phyloP scores from a whole-genome alignment of 176 grass and related monocot species.

The Luzula sylvatica region DNA sequence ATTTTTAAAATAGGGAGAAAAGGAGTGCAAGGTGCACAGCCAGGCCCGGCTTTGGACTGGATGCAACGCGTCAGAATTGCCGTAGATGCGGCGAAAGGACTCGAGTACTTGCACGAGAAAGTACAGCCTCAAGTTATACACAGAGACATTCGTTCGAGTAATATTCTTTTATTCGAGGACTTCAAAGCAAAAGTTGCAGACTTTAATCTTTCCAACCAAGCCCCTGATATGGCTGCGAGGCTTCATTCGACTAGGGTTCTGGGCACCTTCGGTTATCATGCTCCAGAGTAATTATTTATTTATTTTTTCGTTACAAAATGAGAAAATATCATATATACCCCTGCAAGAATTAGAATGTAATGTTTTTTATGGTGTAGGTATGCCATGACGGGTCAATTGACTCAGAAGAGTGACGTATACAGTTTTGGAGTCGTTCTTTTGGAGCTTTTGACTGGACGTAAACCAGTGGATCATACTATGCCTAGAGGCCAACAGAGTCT shows the following conservation, averaged over 20 bases:
- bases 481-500: slow-evolving; percentile 92
- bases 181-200: slow-evolving; percentile 86
- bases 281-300: slow-evolving; percentile 66
- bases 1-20: slow-evolving; percentile 50
- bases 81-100: slow-evolving; percentile 69
- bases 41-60: slow-evolving; percentile 78
- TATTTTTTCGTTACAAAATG: neutral
- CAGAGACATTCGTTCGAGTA: slow-evolving; percentile 84
- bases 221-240: slow-evolving; percentile 85
- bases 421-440: slow-evolving; percentile 96
- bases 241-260: slow-evolving; percentile 87
- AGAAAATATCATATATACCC: neutral
- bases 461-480: slow-evolving; percentile 95
- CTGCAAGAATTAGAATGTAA: neutral
- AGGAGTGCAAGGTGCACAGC: slow-evolving; percentile 81
- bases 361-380: slow-evolving; percentile 41
- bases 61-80: slow-evolving; percentile 80
- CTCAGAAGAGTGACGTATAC: slow-evolving; percentile 93
- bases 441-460: slow-evolving; percentile 88
- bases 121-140: slow-evolving; percentile 71
- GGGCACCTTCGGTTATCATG: slow-evolving; percentile 89
- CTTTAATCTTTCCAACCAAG: slow-evolving; percentile 89
- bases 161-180: slow-evolving; percentile 83
- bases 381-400: slow-evolving; percentile 89
- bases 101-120: slow-evolving; percentile 88